Evolutionary conservation across 2,329 filamentous ascomycete genomes (phyloP).

Genomic region (Aureobasidium sp.): DNA sequence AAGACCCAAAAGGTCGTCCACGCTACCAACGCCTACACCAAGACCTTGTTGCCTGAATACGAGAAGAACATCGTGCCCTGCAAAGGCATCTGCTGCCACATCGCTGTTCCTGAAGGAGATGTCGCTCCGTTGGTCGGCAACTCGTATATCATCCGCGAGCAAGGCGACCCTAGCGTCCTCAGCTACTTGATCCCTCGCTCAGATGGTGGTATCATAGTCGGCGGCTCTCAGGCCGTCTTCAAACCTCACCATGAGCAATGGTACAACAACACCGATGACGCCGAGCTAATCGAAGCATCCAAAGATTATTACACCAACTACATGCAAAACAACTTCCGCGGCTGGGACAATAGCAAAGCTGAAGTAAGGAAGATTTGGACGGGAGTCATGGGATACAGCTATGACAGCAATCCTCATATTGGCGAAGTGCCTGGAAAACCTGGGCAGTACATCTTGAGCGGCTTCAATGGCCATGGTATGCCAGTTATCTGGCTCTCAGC

Average conservation of each 20-base stretch:
- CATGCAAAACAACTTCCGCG: conserved; percentile 40
- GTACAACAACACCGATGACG: conserved; percentile 41
- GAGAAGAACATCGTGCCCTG: conserved; percentile 25
- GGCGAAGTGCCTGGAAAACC: conserved; percentile 33
- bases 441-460: conserved; percentile 38
- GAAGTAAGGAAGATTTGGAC: conserved; percentile 33
- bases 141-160: conserved; percentile 22
- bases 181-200: conserved; percentile 37
- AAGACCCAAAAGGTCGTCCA: conserved; percentile 21
- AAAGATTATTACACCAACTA: conserved; percentile 39
- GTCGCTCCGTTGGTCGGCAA: conserved; percentile 19
- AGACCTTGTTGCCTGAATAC: conserved; percentile 25
- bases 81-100: conserved; percentile 23
- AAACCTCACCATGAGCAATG: conserved; percentile 29
- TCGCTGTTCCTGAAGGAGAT: conserved; percentile 14
- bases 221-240: conserved; percentile 33
- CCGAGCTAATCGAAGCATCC: conserved; percentile 34
- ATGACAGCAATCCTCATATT: conserved; percentile 30
- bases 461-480: conserved; percentile 47
- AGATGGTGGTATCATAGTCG: conserved; percentile 39
- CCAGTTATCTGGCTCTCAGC: conserved; percentile 34
- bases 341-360: conserved; percentile 39
- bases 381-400: conserved; percentile 24
- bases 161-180: conserved; percentile 12
- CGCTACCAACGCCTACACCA: conserved; percentile 29